Conservation (phyloP, 805 yeast genomes). For the Kazachstania taianensis region DNA sequence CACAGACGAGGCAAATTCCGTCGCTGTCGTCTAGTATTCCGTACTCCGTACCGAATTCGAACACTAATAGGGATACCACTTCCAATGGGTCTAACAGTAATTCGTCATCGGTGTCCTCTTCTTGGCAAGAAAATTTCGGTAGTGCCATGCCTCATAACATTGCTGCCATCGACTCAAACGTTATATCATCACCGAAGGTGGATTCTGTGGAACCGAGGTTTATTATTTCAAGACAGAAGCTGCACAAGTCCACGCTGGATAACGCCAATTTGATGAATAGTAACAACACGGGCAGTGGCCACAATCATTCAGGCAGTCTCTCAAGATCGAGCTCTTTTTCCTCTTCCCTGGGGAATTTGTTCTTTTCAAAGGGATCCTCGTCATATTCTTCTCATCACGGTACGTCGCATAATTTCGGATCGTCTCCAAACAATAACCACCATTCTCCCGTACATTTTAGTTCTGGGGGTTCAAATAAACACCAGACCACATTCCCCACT, state of each 20-base stretch:
- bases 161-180: constrained; percentile 42
- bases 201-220: constrained; percentile 75
- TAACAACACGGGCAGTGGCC: constrained; percentile 2
- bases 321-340: constrained; percentile 29
- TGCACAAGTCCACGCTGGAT: constrained; percentile 24
- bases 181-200: constrained; percentile 63
- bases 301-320: constrained; percentile 13
- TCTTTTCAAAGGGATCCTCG: constrained; percentile 20
- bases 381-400: neutral
- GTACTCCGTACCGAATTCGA: constrained; percentile 63
- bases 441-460: neutral
- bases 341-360: constrained; percentile 28
- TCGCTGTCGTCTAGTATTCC: constrained; percentile 56
- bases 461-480: no score
- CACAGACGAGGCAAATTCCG: constrained; percentile 19
- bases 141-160: constrained; percentile 33
- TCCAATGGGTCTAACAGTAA: constrained; percentile 17
- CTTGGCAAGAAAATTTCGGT: constrained; percentile 28
- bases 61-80: constrained; percentile 12
- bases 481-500: no score
- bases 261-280: constrained; percentile 6
- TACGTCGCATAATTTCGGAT: neutral
- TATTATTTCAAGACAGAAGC: constrained; percentile 66
- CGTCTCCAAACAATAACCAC: neutral
- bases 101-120: constrained; percentile 27